Base-by-base conservation (phyloP, 768 basidiomycete species). In the Tylopilus vinaceipallidus region DNA sequence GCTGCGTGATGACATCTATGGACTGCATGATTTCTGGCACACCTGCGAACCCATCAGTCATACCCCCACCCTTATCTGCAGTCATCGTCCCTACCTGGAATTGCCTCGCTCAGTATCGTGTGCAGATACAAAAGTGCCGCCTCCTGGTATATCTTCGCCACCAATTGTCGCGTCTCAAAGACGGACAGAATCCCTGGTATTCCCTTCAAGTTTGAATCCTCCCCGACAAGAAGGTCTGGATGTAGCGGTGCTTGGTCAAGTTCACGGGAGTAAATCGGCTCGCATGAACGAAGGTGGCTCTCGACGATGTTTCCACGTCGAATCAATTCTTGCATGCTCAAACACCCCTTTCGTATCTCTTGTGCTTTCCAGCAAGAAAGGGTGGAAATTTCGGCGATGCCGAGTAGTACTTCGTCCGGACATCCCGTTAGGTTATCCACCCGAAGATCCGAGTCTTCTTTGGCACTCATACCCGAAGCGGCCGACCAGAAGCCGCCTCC, bases 361-460 rank as follows among this genome's bases (percentile, higher is more conserved):
- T 75, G 73, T 20, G 72, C 65, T 66, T 90, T 91, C 89, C 90
- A 91, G 56, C 82, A 77, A 5, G 85, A 80, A 26, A 92, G 77
- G 7, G 77, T 74, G n/a, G 84, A 82, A 19, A 80, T 76, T 61
- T 91, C 88, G 20, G 83, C 88, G 52, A 91, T 78, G 32, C 82
- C 86, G 52, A 91, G 77, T 63, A 91, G 68, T 9, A 81, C 84
- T 58, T 86, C 86, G 59, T 92, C 86, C 3, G 89, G 83, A 71
- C 88, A 91, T 24, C 89, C 89, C 20, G 80, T 84, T 52, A 91
- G 67, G 39, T 71, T 66, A 55, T 88, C 86, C 78, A 91, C 83
- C 42, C 77, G 77, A 56, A 82, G 68, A 45, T 78, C 73, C 44
- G 70, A 70, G 41, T 75, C 70, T 14, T 70, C 68, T 57, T 65